Conservation (phyloP, 1,284 basidiomycete genomes). For the Schizophyllum amplum region DNA sequence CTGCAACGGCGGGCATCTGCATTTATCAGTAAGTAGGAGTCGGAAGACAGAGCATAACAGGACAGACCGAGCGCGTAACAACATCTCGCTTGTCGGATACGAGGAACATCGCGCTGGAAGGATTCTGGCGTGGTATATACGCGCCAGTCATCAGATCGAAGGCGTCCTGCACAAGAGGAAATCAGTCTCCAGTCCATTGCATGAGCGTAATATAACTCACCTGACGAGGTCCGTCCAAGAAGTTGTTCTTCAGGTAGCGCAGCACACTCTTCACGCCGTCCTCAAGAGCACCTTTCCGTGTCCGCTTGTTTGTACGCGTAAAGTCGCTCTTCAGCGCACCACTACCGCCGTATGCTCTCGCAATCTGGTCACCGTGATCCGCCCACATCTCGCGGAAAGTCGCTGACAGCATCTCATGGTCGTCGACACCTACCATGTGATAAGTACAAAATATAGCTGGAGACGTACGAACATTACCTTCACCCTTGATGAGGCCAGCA, state of each 20-base stretch:
- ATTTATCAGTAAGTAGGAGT: slow-evolving; percentile 8
- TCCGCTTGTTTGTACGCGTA: slow-evolving; percentile 88
- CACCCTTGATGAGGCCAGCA: slow-evolving; percentile 56
- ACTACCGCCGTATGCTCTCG: slow-evolving; percentile 90
- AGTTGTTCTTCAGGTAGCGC: slow-evolving; percentile 96
- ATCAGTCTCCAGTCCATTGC: slow-evolving; percentile 5
- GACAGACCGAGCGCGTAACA: slow-evolving; percentile 71
- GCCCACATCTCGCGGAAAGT: slow-evolving; percentile 76
- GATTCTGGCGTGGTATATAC: slow-evolving; percentile 76
- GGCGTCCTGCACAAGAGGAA: slow-evolving; percentile 54
- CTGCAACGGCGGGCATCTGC: slow-evolving; percentile 80
- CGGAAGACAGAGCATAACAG: slow-evolving; percentile 3
- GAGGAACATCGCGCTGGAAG: slow-evolving; percentile 55
- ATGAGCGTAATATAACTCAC: slow-evolving; percentile 30
- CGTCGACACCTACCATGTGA: slow-evolving; percentile 77
- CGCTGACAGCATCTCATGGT: slow-evolving; percentile 4
- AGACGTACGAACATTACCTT: slow-evolving; percentile 72
- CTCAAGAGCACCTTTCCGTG: slow-evolving; percentile 70
- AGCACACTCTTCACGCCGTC: slow-evolving; percentile 85
- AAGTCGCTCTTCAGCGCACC: slow-evolving; percentile 97
- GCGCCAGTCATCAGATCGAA: slow-evolving; percentile 92
- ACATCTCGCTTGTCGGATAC: slow-evolving; percentile 76
- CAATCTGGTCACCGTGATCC: slow-evolving; percentile 91
- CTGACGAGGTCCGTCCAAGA: slow-evolving; percentile 91
- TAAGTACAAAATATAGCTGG: slow-evolving; percentile 64